Conservation (phyloP, 306 rosid species). For the Delonix regia region DNA sequence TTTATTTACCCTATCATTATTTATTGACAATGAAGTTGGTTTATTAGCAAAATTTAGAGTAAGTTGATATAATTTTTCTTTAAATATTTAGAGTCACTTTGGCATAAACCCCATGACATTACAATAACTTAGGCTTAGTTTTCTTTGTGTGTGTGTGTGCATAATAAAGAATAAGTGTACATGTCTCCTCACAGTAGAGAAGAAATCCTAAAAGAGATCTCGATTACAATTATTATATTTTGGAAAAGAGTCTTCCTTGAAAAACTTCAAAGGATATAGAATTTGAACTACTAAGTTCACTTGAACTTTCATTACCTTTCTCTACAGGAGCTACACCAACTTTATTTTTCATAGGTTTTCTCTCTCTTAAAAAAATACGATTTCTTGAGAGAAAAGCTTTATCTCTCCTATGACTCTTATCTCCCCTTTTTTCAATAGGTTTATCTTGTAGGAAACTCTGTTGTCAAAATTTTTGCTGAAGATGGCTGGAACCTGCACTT, state of each 20-base stretch:
- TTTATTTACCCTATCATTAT: background rate
- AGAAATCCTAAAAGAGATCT: background rate
- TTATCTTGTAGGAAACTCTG: slow-evolving; percentile 66
- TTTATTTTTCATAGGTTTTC: background rate
- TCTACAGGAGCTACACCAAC: background rate
- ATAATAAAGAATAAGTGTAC: background rate
- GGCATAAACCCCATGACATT: background rate
- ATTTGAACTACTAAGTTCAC: no score
- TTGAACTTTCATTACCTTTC: background rate
- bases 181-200: background rate
- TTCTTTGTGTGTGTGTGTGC: background rate
- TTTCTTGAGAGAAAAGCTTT: background rate
- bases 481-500: slow-evolving; percentile 78
- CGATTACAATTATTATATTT: background rate
- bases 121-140: background rate
- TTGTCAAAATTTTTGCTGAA: slow-evolving; percentile 84
- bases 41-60: background rate
- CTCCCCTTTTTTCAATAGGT: slow-evolving; percentile 59
- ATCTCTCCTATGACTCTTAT: background rate
- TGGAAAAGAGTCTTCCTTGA: slow-evolving; percentile 4
- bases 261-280: background rate
- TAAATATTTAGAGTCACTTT: background rate
- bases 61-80: background rate
- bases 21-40: background rate
- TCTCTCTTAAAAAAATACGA: background rate